Base-by-base conservation (phyloP, 2,329 filamentous ascomycete genomes). In the Diaporthe batatas region DNA sequence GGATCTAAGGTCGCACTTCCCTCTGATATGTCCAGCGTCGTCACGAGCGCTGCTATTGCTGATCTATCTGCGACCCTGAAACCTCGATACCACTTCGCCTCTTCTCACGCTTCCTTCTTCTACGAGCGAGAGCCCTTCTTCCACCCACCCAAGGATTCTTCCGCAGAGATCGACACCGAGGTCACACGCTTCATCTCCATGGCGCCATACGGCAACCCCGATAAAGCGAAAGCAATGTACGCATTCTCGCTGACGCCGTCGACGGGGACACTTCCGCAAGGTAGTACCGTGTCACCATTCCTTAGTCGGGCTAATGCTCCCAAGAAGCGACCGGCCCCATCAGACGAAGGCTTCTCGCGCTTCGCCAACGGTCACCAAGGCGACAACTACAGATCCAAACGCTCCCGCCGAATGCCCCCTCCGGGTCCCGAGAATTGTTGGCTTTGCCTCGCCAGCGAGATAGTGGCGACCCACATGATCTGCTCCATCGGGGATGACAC, bases 41-140 rank as follows among this genome's bases (percentile, higher is more conserved):
- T 84, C 29, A 87, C 88, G 72, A 89, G 90, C n/a, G 87, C 91
- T 69, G 90, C 91, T 71, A 86, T 98, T 54, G 91, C 95, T 7
- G 93, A 97, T 73, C 87, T 99, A 14, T 96, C 93, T 78, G 87
- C 91, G 3, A 84, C 90, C 0, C 83, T 99, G 25, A 96, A 95
- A 80, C 96, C 96, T n/a, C 91, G 94, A 36, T 99, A 99, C 79
- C 95, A 98, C 81, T 91, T 98, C 78, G 91, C 94, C 1, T 86
- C 89, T 4, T 93, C 93, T 0, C 87, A 90, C 0, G 81, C 80
- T 11, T 83, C 87, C 8, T 91, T 91, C 77, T 96, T 93, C 82
- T 98, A 92, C 80, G 96, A 99, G 83, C 91, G 96, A 71, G 96
- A 98, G 82, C 94, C 96, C 0, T 99, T 98, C 84, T 91, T 96